Evolutionary conservation across 345 rosid species (phyloP), one percentile per base, ranked within the genome.

Genomic region (Viola odorata): DNA sequence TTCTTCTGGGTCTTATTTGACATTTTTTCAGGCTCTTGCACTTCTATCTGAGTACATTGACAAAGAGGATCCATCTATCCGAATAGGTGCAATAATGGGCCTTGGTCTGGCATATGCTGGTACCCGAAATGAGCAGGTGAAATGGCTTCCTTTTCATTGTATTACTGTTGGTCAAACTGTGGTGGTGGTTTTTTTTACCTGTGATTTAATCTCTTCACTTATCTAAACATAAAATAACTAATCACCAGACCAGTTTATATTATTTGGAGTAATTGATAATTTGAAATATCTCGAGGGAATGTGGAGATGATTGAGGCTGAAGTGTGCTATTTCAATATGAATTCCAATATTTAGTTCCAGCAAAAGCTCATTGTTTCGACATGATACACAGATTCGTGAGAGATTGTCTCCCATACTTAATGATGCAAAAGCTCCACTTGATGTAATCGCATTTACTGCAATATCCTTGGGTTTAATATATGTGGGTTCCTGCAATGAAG

Each of bases 51-150:
- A 90, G 3, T 85, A 80, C 42, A 55, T 85, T 3, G 77, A 73
- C 68, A 86, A 75, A 65, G 97, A 88, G 75, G 99, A 94, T 77
- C 58, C 97, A 67, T 81, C 83, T 41, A 71, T 88, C 48, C 78
- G 95, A 65, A 94, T 94, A 61, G 99, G 96, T 69, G 96, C 96
- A 63, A 90, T 94, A 45, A 88, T 94, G 95, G 99, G 99, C 53
- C 77, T 91, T n/a, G 99, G 95, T 69, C 84, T 90, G 69, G 83
- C 97, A 53, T 90, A 94, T 76, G 97, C 99, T 14, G 97, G 99
- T 68, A 57, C 95, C 68, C 89, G 84, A 77, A 84, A 86, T 73
- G 87, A 83, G 49, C 82, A 77, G 85, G 96, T 80, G 41, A 65
- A 37, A 32, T 61, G 55, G 60, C 11, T 60, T 57, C 44, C 51